Percentiles rank a stretch among this genome's conserved stretches.
Conservation (phyloP, 768 basidiomycete genomes). For the Russula dissimulans region DNA sequence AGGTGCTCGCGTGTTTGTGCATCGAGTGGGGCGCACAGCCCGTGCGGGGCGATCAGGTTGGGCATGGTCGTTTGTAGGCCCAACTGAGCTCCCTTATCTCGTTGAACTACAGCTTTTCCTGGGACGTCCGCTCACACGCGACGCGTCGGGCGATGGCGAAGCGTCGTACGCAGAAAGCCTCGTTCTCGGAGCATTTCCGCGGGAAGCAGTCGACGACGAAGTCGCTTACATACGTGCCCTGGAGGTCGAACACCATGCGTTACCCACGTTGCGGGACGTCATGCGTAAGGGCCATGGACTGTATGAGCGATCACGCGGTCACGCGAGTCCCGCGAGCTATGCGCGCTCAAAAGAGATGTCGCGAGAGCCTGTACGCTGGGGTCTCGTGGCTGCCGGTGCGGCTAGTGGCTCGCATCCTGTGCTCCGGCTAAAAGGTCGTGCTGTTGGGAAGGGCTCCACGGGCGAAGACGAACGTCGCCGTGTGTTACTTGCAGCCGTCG, state of each 20-base stretch:
- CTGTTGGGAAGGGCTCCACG: conserved; percentile 27
- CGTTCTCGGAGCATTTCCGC: conserved; percentile 74
- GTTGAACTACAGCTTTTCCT: conserved; percentile 92
- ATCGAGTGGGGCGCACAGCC: conserved; percentile 94
- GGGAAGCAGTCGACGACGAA: conserved; percentile 73
- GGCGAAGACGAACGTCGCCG: conserved; percentile 48
- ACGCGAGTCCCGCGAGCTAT: conserved; percentile 79
- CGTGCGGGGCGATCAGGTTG: conserved; percentile 90
- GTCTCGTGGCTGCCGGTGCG: conserved; percentile 53
- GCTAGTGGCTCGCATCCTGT: conserved; percentile 57
- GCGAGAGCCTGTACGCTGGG: conserved; percentile 58
- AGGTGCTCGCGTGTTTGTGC: conserved; percentile 87
- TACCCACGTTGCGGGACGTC: conserved; percentile 63
- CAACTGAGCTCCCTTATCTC: conserved; percentile 79
- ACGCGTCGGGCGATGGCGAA: conserved; percentile 43
- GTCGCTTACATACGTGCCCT: conserved; percentile 68
- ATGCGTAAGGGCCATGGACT: conserved; percentile 84
- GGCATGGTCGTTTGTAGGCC: conserved; percentile 92
- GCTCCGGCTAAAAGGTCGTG: conserved; percentile 31
- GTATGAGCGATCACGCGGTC: conserved; percentile 91
- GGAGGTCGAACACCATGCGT: conserved; percentile 52
- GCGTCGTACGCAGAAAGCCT: conserved; percentile 57
- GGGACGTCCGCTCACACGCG: conserved; percentile 59
- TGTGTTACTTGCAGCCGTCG: conserved; percentile 62
- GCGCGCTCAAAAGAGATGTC: conserved; percentile 82